Conservation (phyloP, 768 basidiomycete species). For the Russula abietina region DNA sequence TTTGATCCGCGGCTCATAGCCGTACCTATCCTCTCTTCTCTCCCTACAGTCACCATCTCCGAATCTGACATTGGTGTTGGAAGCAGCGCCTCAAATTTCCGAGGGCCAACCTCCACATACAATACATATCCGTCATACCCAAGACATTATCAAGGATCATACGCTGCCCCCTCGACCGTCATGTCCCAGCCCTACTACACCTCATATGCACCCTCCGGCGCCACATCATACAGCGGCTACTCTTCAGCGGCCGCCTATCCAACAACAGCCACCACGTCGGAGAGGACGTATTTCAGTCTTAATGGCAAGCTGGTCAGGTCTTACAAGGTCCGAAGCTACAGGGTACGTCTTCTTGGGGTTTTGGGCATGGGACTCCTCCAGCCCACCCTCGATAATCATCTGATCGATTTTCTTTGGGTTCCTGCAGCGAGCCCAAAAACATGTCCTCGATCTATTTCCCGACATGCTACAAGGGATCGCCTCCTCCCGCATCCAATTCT, state of each 20-base stretch:
- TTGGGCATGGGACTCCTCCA: too few relatives aligned
- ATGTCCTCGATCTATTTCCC: conserved; percentile 11
- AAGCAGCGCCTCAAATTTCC: background rate
- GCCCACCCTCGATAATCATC: background rate
- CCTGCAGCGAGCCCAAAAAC: conserved; percentile 11
- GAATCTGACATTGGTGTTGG: background rate
- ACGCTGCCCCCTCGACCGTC: background rate
- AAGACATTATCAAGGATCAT: background rate
- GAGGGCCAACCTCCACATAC: conserved; percentile 3
- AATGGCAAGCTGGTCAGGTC: conserved; percentile 16
- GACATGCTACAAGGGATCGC: conserved; percentile 11
- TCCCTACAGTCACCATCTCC: background rate
- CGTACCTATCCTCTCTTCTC: background rate
- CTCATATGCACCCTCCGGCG: background rate
- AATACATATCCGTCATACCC: conserved; percentile 1
- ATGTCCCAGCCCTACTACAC: background rate
- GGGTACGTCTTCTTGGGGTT: conserved; percentile 15
- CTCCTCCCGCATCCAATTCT: conserved; percentile 21
- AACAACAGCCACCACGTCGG: background rate
- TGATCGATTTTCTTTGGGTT: background rate
- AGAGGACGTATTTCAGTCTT: conserved; percentile 13
- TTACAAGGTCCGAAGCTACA: conserved; percentile 8
- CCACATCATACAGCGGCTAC: background rate
- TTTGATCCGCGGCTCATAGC: too few relatives aligned
- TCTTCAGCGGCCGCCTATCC: background rate